Evolutionary conservation across 2,329 filamentous ascomycete species (phyloP).

Genomic region (Thielaviopsis punctulata): DNA sequence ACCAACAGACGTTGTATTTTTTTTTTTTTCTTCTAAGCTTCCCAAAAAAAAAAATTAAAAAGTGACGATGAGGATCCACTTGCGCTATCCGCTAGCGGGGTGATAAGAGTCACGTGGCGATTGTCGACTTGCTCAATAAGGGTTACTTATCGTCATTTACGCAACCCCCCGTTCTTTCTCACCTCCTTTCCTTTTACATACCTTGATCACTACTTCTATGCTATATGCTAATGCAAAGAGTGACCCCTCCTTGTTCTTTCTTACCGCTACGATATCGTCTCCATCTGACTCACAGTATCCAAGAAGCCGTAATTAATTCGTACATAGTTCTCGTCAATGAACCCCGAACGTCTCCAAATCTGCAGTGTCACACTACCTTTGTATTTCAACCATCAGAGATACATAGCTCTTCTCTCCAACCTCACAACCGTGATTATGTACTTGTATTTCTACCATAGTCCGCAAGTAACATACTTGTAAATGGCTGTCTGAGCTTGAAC

Average conservation of each 20-base stretch:
- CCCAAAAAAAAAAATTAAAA: conserved; percentile 2
- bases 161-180: not conserved
- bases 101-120: conserved; percentile 12
- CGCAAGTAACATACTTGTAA: no score
- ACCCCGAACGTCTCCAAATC: not conserved
- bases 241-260: no score
- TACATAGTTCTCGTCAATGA: no score
- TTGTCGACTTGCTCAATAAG: not conserved
- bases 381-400: not conserved
- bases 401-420: not conserved
- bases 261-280: not conserved
- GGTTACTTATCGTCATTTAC: not conserved
- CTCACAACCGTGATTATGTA: not conserved
- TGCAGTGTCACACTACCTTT: not conserved
- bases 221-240: no score
- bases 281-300: not conserved
- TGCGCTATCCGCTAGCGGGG: conserved; percentile 8
- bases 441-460: no score
- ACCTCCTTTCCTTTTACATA: not conserved
- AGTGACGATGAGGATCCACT: conserved; percentile 11
- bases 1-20: conserved; percentile 1
- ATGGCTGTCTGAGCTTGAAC: no score
- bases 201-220: no score
- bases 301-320: not conserved
- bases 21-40: conserved; percentile 2